Evolutionary conservation across 2,329 filamentous ascomycete genomes (phyloP), one percentile per base, ranked within the genome.

Genomic region (Penicillium sp.): DNA sequence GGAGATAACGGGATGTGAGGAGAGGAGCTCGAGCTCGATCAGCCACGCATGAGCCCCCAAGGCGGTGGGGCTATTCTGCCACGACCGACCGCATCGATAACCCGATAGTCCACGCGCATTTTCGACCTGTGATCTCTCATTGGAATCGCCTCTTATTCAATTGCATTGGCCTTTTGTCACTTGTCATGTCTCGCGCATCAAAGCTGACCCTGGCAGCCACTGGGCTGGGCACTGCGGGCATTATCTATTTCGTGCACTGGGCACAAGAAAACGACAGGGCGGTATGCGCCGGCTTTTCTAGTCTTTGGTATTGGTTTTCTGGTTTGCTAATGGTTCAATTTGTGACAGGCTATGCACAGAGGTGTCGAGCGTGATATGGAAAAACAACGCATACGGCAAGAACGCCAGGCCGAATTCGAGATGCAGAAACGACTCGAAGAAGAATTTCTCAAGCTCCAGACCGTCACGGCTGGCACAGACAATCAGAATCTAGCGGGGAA

Each of bases 341-440:
- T 18, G 18, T 42, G 8, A 23, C 55, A 73, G 93, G 88, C 89
- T 49, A 98, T 98, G 93, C 93, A 98, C 66, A 82, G 87, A 59
- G 93, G 93, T 39, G 93, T 98, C 37, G 77, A 97, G 57, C 88
- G 92, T 56, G 93, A 98, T 66, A 87, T 96, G 78, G 92, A 97
- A 66, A 89, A 95, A 66, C 91, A 95, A 68, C 84, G 88, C 40
- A 69, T 96, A 58, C 96, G 96, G 74, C 81, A 82, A 58, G 93
- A 98, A 70, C 85, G 93, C 51, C 88, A 95, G 69, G 82, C 90
- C 44, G 93, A 98, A 67, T 98, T 98, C 65, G 91, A 97, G 57
- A 83, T 95, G 81, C 93, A 98, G 68, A 81, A 79, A 55, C 81
- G 80, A 6, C 76, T 98, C 42, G 91, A 97, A 73, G 81, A 86